Evolutionary conservation across 805 yeast genomes (phyloP).

Genomic region (Starmerella vaccinii): DNA sequence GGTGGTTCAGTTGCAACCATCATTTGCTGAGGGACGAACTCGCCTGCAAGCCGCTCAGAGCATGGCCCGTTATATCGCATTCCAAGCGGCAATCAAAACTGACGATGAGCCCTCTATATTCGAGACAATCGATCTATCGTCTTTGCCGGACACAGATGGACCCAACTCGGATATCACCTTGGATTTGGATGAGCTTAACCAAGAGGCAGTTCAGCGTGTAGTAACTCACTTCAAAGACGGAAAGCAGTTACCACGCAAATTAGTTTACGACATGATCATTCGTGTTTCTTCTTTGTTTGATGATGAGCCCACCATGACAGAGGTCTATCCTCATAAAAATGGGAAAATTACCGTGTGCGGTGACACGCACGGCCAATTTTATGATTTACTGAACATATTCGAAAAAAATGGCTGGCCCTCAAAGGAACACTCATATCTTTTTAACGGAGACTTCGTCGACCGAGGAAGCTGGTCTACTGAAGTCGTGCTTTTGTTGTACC

Average conservation of each 20-base stretch:
- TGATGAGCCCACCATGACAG: constrained; percentile 66
- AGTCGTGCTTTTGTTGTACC: constrained; percentile 71
- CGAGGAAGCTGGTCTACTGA: constrained; percentile 98
- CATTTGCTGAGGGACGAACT: constrained; percentile 55
- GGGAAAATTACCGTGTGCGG: constrained; percentile 77
- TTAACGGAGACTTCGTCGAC: constrained; percentile 97
- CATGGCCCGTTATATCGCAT: constrained; percentile 61
- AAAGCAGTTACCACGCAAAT: constrained; percentile 64
- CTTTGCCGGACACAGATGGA: constrained; percentile 37
- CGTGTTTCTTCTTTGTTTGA: constrained; percentile 56
- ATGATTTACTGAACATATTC: constrained; percentile 76
- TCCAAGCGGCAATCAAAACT: constrained; percentile 75
- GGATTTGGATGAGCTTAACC: constrained; percentile 38
- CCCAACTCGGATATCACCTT: constrained; percentile 41
- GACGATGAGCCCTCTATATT: constrained; percentile 49
- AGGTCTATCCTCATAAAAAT: constrained; percentile 39
- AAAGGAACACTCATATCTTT: constrained; percentile 60
- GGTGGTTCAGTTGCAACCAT: constrained; percentile 54
- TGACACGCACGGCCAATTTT: constrained; percentile 96
- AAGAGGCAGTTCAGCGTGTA: constrained; percentile 52
- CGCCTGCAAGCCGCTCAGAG: constrained; percentile 54
- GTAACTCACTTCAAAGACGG: constrained; percentile 65
- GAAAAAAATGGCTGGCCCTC: constrained; percentile 57
- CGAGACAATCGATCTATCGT: constrained; percentile 30
- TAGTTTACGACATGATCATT: constrained; percentile 70